Base-by-base conservation (phyloP, 1,284 basidiomycete species). In the Boletus smithii region DNA sequence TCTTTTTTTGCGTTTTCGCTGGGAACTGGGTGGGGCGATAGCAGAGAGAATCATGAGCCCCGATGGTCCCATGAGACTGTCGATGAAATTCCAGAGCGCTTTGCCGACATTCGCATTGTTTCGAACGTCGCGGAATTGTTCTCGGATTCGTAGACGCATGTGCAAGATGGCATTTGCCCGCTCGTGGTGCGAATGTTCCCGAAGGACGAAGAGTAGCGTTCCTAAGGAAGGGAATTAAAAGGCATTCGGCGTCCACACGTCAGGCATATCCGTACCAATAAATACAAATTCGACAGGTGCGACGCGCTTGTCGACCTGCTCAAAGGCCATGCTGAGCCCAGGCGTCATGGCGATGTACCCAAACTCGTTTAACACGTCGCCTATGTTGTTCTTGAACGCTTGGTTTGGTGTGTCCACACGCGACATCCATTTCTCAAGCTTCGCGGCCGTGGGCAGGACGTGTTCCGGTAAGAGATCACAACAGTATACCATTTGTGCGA, bases 211-310 rank as follows among this genome's bases (percentile, higher is more conserved):
- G 5, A 86, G 63, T 3, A 86, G 55, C 8, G 83, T 76, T 43
- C 81, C 83, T 85, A 39, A 23, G 35, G 0, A 34, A 20, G 38
- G 9, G 24, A 26, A n/a, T n/a, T n/a, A 23, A 37, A 43, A 23
- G n/a, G 7, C 39, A 14, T 9, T 13, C 18, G 17, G 37, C 14
- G 27, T 29, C 26, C 8, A 40, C 39, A 7, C 18, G 9, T 42
- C 40, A 38, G 33, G 18, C 27, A 35, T 22, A 43, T 23, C 18
- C 48, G 39, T 55, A 83, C 85, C 85, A 30, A 85, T 79, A 65
- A 84, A 88, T 22, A 85, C 76, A 60, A 88, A 88, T 62, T 88
- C 85, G 9, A 81, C 77, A 2, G 86, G 86, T 0, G 86, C 80
- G 24, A 88, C 71, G n/a, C 80, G 74, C 46, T 75, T 73, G 42